These are phyloP conservation scores for Gracilariopsis chorda DNA, from an alignment of 23 red algal genomes.

Conservation along the genomic window DNA sequence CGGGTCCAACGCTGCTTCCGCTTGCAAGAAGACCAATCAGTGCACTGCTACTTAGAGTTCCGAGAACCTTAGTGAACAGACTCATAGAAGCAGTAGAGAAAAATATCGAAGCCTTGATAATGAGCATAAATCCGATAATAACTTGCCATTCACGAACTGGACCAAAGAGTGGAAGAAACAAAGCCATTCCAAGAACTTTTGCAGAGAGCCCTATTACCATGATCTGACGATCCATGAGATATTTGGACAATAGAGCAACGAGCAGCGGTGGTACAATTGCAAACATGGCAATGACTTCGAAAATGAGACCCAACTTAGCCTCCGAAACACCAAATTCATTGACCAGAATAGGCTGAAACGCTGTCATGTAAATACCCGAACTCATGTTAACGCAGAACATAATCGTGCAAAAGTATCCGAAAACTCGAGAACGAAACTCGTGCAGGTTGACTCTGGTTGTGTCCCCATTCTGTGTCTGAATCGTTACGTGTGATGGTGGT, in stretches of 20 bases:
- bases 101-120: slow-evolving; percentile 72
- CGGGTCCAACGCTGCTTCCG: slow-evolving; percentile 43
- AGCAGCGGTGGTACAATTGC: slow-evolving; percentile 51
- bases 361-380: slow-evolving; percentile 49
- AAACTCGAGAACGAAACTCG: slow-evolving; percentile 11
- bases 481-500: not conserved
- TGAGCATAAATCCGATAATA: slow-evolving; percentile 59
- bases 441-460: slow-evolving; percentile 23
- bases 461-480: not conserved
- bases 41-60: slow-evolving; percentile 26
- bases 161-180: slow-evolving; percentile 55
- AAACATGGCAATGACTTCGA: slow-evolving; percentile 50
- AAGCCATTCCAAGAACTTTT: slow-evolving; percentile 52
- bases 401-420: slow-evolving; percentile 35
- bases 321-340: slow-evolving; percentile 46
- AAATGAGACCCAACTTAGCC: slow-evolving; percentile 41
- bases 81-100: slow-evolving; percentile 71
- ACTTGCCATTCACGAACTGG: slow-evolving; percentile 67
- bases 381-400: slow-evolving; percentile 64
- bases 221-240: slow-evolving; percentile 68
- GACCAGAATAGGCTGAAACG: slow-evolving; percentile 64
- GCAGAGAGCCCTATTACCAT: slow-evolving; percentile 45
- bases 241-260: slow-evolving; percentile 39
- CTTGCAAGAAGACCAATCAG: slow-evolving; percentile 52
- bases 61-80: slow-evolving; percentile 73